These are phyloP conservation scores for Beauveria rudraprayagi DNA, from an alignment of 2,329 filamentous ascomycete species.

Conservation along the genomic window DNA sequence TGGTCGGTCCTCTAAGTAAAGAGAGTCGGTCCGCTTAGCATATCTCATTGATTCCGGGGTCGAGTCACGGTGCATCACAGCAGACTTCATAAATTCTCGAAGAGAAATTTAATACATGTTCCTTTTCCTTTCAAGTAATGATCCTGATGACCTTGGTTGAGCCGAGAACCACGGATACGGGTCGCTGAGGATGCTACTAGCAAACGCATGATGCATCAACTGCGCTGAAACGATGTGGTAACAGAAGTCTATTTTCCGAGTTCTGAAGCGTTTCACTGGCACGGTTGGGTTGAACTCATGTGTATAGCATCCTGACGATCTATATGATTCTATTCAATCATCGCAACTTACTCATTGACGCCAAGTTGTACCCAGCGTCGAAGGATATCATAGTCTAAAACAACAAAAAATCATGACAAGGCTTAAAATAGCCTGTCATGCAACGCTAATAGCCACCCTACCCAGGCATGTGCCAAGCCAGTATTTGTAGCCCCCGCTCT, in stretches of 20 bases:
- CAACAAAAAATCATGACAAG: neutral
- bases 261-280: neutral
- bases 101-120: too few species aligned
- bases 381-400: constrained; percentile 6
- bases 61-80: too few species aligned
- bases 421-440: neutral
- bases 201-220: neutral
- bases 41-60: too few species aligned
- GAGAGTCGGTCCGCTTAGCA: too few species aligned
- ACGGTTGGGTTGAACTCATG: neutral
- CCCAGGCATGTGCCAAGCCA: neutral
- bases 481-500: neutral
- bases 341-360: neutral
- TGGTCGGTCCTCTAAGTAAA: too few species aligned
- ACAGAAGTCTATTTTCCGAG: neutral
- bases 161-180: too few species aligned
- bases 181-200: too few species aligned
- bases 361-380: neutral
- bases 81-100: too few species aligned
- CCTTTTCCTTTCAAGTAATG: neutral
- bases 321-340: neutral
- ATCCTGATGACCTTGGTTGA: too few species aligned
- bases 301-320: neutral
- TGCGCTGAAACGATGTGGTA: neutral
- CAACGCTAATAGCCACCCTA: neutral